phyloP scores from a whole-genome alignment of 2,329 filamentous ascomycete genomes.

The Sclerotinia subarctica region DNA sequence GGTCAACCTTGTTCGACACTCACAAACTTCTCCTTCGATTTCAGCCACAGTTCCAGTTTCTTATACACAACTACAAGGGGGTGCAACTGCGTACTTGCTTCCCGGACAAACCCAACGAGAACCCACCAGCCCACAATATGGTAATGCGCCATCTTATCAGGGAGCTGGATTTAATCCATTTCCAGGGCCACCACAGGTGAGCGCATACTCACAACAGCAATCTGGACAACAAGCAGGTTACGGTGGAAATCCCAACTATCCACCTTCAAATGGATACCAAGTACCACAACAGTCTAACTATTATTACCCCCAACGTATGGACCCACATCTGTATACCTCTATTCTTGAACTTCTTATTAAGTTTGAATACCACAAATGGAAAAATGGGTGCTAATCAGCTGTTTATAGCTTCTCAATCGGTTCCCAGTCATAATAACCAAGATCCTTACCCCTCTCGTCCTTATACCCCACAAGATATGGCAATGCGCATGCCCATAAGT shows the following conservation, averaged over 20 bases:
- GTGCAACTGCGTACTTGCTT: conserved; percentile 36
- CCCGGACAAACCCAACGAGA: conserved; percentile 24
- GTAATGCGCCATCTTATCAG: conserved; percentile 22
- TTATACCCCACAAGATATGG: conserved; percentile 28
- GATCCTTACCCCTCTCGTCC: conserved; percentile 21
- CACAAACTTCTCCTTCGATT: conserved; percentile 69
- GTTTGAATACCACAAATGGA: neutral
- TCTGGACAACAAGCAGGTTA: conserved; percentile 12
- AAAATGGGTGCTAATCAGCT: conserved; percentile 11
- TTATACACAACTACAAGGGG: conserved; percentile 55
- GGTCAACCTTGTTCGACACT: conserved; percentile 67
- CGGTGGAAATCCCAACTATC: conserved; percentile 26
- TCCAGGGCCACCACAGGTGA: conserved; percentile 32
- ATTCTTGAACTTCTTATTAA: neutral
- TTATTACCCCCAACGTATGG: conserved; percentile 17
- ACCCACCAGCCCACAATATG: conserved; percentile 24
- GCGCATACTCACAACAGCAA: conserved; percentile 29
- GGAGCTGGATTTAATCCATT: conserved; percentile 31
- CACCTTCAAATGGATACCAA: conserved; percentile 41
- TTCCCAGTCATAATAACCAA: conserved; percentile 21
- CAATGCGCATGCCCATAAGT: conserved; percentile 28
- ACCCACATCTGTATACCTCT: neutral
- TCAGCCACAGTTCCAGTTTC: conserved; percentile 76
- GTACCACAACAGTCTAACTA: conserved; percentile 24
- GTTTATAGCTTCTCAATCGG: conserved; percentile 21